Base-by-base conservation (phyloP, 768 basidiomycete species). In the Boletus rubescentipes region DNA sequence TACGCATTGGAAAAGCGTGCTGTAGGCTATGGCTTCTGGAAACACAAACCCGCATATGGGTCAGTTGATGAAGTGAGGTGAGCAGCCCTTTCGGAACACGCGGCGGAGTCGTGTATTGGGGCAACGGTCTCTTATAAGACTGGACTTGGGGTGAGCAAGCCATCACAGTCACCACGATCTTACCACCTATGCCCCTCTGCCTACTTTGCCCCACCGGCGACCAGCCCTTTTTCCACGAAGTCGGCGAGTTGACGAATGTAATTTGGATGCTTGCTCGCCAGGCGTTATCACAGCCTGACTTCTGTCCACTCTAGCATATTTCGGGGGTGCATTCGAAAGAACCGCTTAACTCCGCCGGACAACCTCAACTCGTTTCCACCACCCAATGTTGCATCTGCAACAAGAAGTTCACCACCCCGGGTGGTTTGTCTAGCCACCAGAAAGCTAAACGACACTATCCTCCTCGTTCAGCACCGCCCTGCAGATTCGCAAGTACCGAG, bases 51-150 rank as follows among this genome's bases (percentile, higher is more conserved):
- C 48, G 37, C 42, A 58, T 69, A 63, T 58, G 65, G 62, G 41
- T 50, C 52, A 49, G 29, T 39, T 52, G 58, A 53, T 40, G 61
- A 53, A 54, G 61, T 55, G 66, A 60, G 63, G 67, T 69, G 63
- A 55, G 52, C 59, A 61, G 59, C 60, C 60, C 44, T 59, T 49
- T 43, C 52, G 37, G 55, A 63, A 68, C 67, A 68, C 68, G 67
- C 58, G 67, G 67, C 51, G 57, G 53, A 60, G 67, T 68, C 67
- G 67, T 68, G 67, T 61, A 51, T 54, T 60, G 66, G 68, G 67
- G 68, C 68, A 53, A 49, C 52, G 57, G 65, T 61, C 59, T 63
- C 63, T 61, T 70, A 69, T 60, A 70, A 67, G 61, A 50, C 61
- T 58, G 50, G 47, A 37, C 58, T 53, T 51, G 58, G 58, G 55